These are phyloP conservation scores for Hyphodiscus sp. DNA, from an alignment of 2,329 filamentous ascomycete genomes.

Conservation along the genomic window DNA sequence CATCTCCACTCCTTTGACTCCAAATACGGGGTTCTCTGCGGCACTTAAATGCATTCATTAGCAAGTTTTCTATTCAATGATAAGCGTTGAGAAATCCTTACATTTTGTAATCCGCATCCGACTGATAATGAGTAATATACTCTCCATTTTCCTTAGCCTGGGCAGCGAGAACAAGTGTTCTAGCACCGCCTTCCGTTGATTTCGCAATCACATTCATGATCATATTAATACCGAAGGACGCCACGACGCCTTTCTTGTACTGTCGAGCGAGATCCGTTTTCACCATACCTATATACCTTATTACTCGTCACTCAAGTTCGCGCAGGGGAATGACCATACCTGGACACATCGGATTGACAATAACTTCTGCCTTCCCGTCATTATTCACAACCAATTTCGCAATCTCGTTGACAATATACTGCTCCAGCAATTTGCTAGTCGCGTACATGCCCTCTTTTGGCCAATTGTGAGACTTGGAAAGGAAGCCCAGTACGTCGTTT, in stretches of 20 bases:
- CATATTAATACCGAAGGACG: constrained; percentile 6
- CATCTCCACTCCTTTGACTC: constrained; percentile 21
- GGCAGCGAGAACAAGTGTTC: constrained; percentile 26
- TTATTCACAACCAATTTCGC: constrained; percentile 14
- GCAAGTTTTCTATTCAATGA: background rate
- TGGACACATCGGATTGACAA: constrained; percentile 23
- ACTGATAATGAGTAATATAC: constrained; percentile 20
- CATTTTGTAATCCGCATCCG: constrained; percentile 20
- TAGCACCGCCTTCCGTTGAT: constrained; percentile 28
- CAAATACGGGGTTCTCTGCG: constrained; percentile 17
- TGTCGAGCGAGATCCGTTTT: constrained; percentile 21
- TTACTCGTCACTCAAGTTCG: background rate
- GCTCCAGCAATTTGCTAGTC: constrained; percentile 22
- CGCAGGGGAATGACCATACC: constrained; percentile 3
- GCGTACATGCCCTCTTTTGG: constrained; percentile 16
- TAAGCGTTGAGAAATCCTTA: constrained; percentile 10
- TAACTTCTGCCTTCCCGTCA: constrained; percentile 17
- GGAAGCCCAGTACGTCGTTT: constrained; percentile 17
- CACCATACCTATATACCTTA: constrained; percentile 14
- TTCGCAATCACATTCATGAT: constrained; percentile 20
- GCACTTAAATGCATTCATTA: constrained; percentile 10
- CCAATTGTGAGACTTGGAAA: constrained; percentile 18
- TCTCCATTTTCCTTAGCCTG: constrained; percentile 24
- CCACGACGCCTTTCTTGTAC: constrained; percentile 15
- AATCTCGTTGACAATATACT: constrained; percentile 24